These are phyloP conservation scores for Paramecium pentaurelia DNA, from an alignment of 73 alveolate species.

Conservation along the genomic window DNA sequence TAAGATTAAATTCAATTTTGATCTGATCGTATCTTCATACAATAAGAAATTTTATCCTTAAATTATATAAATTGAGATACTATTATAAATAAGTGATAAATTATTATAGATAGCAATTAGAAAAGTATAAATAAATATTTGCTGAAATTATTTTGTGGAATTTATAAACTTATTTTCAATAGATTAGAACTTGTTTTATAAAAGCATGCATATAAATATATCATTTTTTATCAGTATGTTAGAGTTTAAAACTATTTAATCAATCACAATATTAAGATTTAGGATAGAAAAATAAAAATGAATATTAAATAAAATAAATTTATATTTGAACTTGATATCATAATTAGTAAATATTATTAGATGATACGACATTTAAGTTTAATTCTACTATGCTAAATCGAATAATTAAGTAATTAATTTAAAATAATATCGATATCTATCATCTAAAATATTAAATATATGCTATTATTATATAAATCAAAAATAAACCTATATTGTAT, in stretches of 20 bases:
- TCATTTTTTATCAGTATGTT: no score
- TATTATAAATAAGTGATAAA: no score
- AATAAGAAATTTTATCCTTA: no score
- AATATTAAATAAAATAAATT: no score
- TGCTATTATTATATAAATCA: not conserved
- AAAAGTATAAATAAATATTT: no score
- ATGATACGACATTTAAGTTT: not conserved
- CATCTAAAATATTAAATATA: not conserved
- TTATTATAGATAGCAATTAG: no score
- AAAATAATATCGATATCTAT: no score
- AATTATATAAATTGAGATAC: no score
- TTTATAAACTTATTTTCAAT: no score
- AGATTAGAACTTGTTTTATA: not conserved
- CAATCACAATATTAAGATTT: not conserved
- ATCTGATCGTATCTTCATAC: no score
- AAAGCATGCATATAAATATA: not conserved
- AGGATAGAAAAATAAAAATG: not conserved
- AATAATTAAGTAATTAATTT: not conserved
- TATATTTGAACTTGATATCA: not conserved
- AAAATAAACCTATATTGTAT: not conserved
- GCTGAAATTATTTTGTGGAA: not conserved
- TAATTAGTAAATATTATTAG: not conserved
- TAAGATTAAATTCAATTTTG: no score
- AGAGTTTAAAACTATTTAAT: no score
- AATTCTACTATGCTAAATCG: not conserved